A percentile compares a stretch with the other conserved stretches of the same genome.
phyloP scores from a whole-genome alignment of 768 basidiomycete genomes.

The Suillus luteus region DNA sequence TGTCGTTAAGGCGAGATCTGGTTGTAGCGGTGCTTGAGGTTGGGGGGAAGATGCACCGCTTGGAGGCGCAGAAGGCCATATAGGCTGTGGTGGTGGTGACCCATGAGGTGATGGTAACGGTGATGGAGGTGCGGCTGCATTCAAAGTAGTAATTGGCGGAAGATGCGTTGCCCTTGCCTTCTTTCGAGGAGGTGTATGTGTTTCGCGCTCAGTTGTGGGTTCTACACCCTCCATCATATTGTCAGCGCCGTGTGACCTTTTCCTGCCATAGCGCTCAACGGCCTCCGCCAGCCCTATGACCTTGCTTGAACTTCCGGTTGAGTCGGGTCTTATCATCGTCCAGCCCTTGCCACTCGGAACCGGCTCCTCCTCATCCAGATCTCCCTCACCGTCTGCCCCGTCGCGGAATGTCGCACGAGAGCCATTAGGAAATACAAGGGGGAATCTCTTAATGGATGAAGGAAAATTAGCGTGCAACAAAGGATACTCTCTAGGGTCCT shows the following conservation, averaged over 20 bases:
- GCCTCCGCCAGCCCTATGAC: slow-evolving; percentile 75
- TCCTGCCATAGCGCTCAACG: slow-evolving; percentile 75
- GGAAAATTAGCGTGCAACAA: slow-evolving; percentile 77
- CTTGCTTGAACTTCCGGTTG: slow-evolving; percentile 47
- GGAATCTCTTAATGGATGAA: slow-evolving; percentile 68
- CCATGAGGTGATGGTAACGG: slow-evolving; percentile 86
- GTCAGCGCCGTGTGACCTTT: slow-evolving; percentile 55
- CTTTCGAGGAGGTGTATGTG: slow-evolving; percentile 66
- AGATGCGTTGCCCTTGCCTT: slow-evolving; percentile 66
- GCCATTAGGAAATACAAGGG: slow-evolving; percentile 80
- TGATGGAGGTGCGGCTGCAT: slow-evolving; percentile 78
- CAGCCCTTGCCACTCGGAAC: slow-evolving; percentile 68
- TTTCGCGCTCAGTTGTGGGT: slow-evolving; percentile 47
- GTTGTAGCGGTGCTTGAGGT: slow-evolving; percentile 72
- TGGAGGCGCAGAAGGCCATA: slow-evolving; percentile 84
- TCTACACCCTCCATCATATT: slow-evolving; percentile 78
- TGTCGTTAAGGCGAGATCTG: slow-evolving; percentile 79
- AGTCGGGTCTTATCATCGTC: slow-evolving; percentile 73
- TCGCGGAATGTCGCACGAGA: slow-evolving; percentile 79
- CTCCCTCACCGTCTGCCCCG: slow-evolving; percentile 60
- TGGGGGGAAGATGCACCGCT: slow-evolving; percentile 74
- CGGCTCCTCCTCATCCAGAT: slow-evolving; percentile 74
- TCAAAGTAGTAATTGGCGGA: slow-evolving; percentile 63
- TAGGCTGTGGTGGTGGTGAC: slow-evolving; percentile 72
- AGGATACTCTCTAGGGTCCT: slow-evolving; percentile 80